Evolutionary conservation across 192 early-diverging fungal genomes (phyloP).

Genomic region (Spinellus fusiger): DNA sequence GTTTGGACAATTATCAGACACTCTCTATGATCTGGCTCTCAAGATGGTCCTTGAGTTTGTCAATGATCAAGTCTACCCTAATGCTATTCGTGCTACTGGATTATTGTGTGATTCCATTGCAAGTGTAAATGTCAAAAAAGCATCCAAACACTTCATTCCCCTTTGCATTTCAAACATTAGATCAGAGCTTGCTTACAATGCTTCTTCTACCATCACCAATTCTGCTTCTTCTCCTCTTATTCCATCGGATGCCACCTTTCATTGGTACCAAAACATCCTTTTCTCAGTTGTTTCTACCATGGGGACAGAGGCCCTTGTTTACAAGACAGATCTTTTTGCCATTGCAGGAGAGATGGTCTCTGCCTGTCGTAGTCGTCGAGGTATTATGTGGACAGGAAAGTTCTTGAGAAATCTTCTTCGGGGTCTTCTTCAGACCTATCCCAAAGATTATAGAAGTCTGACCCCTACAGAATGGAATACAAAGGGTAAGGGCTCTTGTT

Average conservation of each 20-base stretch:
- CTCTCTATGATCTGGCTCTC: slow-evolving; percentile 57
- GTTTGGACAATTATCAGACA: slow-evolving; percentile 60
- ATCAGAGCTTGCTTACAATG: slow-evolving; percentile 60
- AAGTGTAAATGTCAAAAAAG: slow-evolving; percentile 35
- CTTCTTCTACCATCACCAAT: slow-evolving; percentile 44
- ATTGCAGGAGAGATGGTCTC: slow-evolving; percentile 41
- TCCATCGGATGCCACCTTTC: slow-evolving; percentile 59
- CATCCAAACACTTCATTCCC: slow-evolving; percentile 52
- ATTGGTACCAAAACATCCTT: slow-evolving; percentile 74
- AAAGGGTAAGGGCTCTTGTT: slow-evolving; percentile 39
- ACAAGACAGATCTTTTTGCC: slow-evolving; percentile 45
- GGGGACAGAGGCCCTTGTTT: slow-evolving; percentile 43
- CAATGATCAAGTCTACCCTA: slow-evolving; percentile 52
- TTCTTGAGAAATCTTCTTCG: slow-evolving; percentile 41
- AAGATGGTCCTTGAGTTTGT: slow-evolving; percentile 56
- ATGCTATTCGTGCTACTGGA: slow-evolving; percentile 63
- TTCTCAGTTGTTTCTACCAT: slow-evolving; percentile 43
- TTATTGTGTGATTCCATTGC: slow-evolving; percentile 38
- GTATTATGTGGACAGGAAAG: slow-evolving; percentile 70
- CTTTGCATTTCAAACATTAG: slow-evolving; percentile 50
- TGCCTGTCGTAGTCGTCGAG: slow-evolving; percentile 52
- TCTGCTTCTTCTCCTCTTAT: slow-evolving; percentile 34
- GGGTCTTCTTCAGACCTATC: slow-evolving; percentile 48
- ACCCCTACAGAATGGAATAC: slow-evolving; percentile 50
- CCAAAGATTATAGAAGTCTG: slow-evolving; percentile 50